A percentile compares a stretch with the other conserved stretches of the same genome.
These are phyloP conservation scores for Talaromyces trachyspermus DNA, from an alignment of 495 filamentous ascomycete genomes.

Conservation along the genomic window DNA sequence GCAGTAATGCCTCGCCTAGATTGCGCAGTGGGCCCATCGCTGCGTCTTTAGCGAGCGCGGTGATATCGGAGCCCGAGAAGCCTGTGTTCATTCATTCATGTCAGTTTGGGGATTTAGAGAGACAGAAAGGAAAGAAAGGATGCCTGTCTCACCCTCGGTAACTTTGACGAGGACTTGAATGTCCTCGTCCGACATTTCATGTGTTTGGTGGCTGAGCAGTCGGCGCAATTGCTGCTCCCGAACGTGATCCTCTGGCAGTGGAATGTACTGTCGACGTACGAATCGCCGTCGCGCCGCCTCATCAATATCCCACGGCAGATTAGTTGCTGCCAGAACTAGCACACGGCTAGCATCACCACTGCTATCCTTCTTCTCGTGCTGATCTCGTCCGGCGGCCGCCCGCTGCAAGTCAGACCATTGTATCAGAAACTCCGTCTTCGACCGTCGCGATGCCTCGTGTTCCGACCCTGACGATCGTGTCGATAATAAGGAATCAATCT, in stretches of 20 bases:
- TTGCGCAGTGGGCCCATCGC: slow-evolving; percentile 95
- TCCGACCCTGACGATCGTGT: slow-evolving; percentile 76
- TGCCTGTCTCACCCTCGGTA: slow-evolving; percentile 77
- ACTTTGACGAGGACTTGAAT: slow-evolving; percentile 69
- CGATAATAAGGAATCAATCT: slow-evolving; percentile 92
- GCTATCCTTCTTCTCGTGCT: slow-evolving; percentile 49
- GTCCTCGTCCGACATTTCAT: slow-evolving; percentile 66
- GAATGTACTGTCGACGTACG: slow-evolving; percentile 92
- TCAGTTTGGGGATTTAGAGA: background rate
- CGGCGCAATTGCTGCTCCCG: slow-evolving; percentile 68
- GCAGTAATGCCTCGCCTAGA: slow-evolving; percentile 80
- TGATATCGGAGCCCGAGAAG: slow-evolving; percentile 96
- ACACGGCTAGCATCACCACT: slow-evolving; percentile 86
- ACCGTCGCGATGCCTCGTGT: slow-evolving; percentile 85
- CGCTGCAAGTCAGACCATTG: slow-evolving; percentile 93
- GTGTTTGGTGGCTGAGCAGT: slow-evolving; percentile 79
- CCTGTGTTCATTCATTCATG: slow-evolving; percentile 40
- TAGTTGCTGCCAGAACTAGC: slow-evolving; percentile 90
- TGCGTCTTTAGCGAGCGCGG: slow-evolving; percentile 93
- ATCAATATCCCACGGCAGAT: slow-evolving; percentile 96
- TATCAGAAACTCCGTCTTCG: slow-evolving; percentile 97
- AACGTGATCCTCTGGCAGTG: slow-evolving; percentile 77
- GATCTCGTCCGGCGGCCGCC: slow-evolving; percentile 81
- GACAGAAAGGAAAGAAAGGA: slow-evolving; percentile 1
- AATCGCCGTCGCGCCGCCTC: slow-evolving; percentile 90